phyloP scores from a whole-genome alignment of 164 flowering plant genomes.

The Houttuynia cordata region DNA sequence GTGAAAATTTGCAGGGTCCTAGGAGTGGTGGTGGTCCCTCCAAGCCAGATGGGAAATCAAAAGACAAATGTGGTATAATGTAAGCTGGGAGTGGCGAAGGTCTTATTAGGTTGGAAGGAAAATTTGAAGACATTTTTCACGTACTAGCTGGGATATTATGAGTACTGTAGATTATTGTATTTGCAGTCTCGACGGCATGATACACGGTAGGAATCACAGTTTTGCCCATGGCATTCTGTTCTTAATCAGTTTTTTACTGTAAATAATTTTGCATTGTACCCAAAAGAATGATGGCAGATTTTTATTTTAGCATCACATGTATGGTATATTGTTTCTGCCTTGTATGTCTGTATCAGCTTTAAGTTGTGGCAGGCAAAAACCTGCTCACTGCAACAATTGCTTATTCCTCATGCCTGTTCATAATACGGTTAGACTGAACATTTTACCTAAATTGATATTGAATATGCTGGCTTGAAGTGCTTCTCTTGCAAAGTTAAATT shows the following conservation, averaged over 20 bases:
- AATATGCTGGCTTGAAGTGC: too few species aligned
- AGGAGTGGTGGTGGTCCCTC: slow-evolving; percentile 30
- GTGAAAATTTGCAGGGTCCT: slow-evolving; percentile 31
- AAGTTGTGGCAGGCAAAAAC: too few species aligned
- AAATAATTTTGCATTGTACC: not conserved
- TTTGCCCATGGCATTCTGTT: not conserved
- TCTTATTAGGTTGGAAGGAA: slow-evolving; percentile 35
- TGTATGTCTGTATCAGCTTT: too few species aligned
- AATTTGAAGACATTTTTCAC: slow-evolving; percentile 40
- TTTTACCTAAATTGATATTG: too few species aligned
- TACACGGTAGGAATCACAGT: not conserved
- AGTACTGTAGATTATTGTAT: not conserved
- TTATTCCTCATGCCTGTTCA: too few species aligned
- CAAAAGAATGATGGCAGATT: not conserved
- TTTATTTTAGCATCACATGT: not conserved
- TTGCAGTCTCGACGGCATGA: not conserved
- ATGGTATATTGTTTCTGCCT: too few species aligned
- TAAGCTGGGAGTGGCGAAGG: slow-evolving; percentile 25
- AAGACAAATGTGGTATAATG: slow-evolving; percentile 70
- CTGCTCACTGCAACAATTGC: too few species aligned
- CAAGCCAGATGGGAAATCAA: slow-evolving; percentile 42
- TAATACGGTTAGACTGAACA: too few species aligned
- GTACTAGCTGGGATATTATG: slow-evolving; percentile 30
- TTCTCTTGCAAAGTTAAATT: too few species aligned
- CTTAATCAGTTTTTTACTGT: not conserved